Conservation (phyloP, 108 stramenopile species). For the Chaetoceros tenuissimus region DNA sequence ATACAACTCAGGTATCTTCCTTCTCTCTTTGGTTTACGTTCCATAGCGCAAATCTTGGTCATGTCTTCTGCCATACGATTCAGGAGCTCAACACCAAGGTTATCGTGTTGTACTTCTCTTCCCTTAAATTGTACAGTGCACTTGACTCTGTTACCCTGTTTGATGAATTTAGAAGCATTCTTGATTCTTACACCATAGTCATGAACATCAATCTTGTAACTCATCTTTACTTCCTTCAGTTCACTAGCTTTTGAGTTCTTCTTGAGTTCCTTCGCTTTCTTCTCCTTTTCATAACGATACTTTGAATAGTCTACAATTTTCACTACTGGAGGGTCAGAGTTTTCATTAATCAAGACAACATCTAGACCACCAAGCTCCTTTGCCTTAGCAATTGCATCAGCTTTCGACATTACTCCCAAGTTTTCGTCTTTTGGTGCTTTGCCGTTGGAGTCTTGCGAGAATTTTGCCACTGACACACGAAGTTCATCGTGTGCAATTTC, state of each 20-base stretch:
- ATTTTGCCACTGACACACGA: slow-evolving; percentile 53
- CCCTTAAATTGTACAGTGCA: slow-evolving; percentile 75
- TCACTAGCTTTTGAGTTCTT: slow-evolving; percentile 92
- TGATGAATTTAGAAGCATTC: slow-evolving; percentile 78
- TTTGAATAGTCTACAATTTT: slow-evolving; percentile 95
- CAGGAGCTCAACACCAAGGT: slow-evolving; percentile 64
- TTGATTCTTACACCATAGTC: slow-evolving; percentile 88
- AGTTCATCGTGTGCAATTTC: slow-evolving; percentile 45
- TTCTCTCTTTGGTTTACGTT: slow-evolving; percentile 66
- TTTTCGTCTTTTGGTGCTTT: slow-evolving; percentile 77
- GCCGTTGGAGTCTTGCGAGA: slow-evolving; percentile 7
- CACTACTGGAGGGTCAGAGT: slow-evolving; percentile 90
- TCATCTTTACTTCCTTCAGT: slow-evolving; percentile 95
- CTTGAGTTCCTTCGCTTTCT: slow-evolving; percentile 89
- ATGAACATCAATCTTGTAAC: slow-evolving; percentile 92
- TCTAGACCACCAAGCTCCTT: slow-evolving; percentile 79
- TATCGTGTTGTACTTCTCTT: slow-evolving; percentile 72
- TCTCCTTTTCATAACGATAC: slow-evolving; percentile 85
- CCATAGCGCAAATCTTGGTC: slow-evolving; percentile 39
- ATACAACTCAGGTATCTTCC: slow-evolving; percentile 63
- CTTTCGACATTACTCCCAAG: slow-evolving; percentile 79
- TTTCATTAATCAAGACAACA: slow-evolving; percentile 79
- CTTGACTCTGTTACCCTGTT: slow-evolving; percentile 84
- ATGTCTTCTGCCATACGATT: slow-evolving; percentile 58
- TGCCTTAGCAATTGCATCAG: slow-evolving; percentile 82